Evolutionary conservation across 1,139 yeast genomes (phyloP).

Genomic region (Saccharomyces hybrid): DNA sequence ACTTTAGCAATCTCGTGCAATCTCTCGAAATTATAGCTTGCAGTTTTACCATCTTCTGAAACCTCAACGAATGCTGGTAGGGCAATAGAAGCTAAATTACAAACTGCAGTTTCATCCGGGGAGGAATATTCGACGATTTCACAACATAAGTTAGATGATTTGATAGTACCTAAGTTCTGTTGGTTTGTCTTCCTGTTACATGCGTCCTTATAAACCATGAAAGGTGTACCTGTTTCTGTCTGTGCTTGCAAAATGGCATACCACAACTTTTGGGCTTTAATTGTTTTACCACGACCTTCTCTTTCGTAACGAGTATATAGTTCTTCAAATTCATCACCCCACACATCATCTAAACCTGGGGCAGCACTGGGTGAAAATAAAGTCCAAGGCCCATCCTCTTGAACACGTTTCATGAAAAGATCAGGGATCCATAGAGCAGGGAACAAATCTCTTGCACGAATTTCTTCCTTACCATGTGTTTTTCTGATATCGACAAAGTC

Average conservation of each 20-base stretch:
- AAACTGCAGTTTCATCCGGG: constrained; percentile 84
- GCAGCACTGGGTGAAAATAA: constrained; percentile 85
- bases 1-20: constrained; percentile 70
- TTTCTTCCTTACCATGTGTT: constrained; percentile 87
- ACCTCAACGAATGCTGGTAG: constrained; percentile 55
- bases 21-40: constrained; percentile 59
- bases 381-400: constrained; percentile 71
- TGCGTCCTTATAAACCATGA: constrained; percentile 84
- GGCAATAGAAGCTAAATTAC: constrained; percentile 83
- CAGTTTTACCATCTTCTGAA: constrained; percentile 40
- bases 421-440: constrained; percentile 92
- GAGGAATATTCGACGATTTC: constrained; percentile 84
- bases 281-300: constrained; percentile 62
- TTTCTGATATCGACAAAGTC: constrained; percentile 79
- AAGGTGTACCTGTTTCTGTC: constrained; percentile 90
- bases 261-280: constrained; percentile 87
- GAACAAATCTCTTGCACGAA: constrained; percentile 82
- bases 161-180: constrained; percentile 78
- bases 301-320: constrained; percentile 65
- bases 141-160: constrained; percentile 83
- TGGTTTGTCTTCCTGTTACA: constrained; percentile 79
- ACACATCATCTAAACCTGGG: constrained; percentile 70
- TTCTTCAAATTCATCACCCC: constrained; percentile 72
- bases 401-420: constrained; percentile 82
- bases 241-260: constrained; percentile 79